Base-by-base conservation (phyloP, 805 yeast species). In the Nakazawaea laoshanensis region DNA sequence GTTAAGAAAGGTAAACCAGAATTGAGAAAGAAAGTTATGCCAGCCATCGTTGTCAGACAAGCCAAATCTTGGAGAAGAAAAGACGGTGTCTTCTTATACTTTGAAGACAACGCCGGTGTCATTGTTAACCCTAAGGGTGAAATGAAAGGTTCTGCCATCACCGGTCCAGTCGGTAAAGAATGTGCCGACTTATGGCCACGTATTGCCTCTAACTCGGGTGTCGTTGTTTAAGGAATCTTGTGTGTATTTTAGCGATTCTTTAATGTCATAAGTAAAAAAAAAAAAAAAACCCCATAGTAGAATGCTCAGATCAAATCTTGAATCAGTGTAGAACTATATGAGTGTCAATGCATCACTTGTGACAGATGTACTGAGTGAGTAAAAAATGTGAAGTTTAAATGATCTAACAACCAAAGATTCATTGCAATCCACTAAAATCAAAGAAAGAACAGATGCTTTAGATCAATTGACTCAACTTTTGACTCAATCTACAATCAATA, bases 151-250 rank as follows among this genome's bases (percentile, higher is more conserved):
- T 94, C 98, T 54, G 99, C 98, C 62, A 92, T 92, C 68, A 94
- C 99, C 63, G 99, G 99, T 70, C 99, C 99, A 62, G 99, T 92
- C 64, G 97, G 96, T 69, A 92, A 92, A 77, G 99, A 92, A 78
- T 94, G 98, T 79, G 98, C 99, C 67, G 99, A 92, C 67, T 83
- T 92, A 70, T 92, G 99, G 99, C 99, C 99, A 69, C 86, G 98
- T 78, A 92, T 92, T 76, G 97, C 99, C 63, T 87, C 96, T 55
- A 86, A 86, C 89, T 92, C 98, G 59, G 98, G 98, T 86, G 98
- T 92, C 67, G 99, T 92, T 69, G 99, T 88, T 67, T 92, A 88
- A 77, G 58, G 45, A 26, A 25, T 33, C 21, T 28, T 29, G 18
- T 21, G n/a, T 24, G 26, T 24, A 14, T 24, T n/a, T 37, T 43